These are phyloP conservation scores for Xerocomellus dryophilus DNA, from an alignment of 768 basidiomycete genomes.

Conservation along the genomic window DNA sequence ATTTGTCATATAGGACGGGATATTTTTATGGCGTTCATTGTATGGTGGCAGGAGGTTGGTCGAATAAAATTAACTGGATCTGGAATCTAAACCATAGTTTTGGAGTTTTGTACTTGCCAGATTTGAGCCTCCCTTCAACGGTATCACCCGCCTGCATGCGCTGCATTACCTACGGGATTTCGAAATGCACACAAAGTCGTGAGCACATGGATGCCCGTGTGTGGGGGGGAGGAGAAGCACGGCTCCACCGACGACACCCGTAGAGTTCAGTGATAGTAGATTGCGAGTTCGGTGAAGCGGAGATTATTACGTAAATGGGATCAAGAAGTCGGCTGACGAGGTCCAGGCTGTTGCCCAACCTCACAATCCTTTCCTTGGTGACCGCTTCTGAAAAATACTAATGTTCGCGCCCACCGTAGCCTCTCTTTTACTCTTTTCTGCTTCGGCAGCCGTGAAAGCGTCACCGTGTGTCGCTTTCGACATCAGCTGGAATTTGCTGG, in stretches of 20 bases:
- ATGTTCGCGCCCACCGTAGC: conserved; percentile 45
- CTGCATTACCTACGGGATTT: neutral
- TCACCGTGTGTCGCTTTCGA: conserved; percentile 79
- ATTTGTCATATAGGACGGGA: too few species aligned
- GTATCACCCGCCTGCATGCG: neutral
- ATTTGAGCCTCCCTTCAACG: neutral
- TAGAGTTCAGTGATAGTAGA: too few species aligned
- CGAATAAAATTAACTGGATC: neutral
- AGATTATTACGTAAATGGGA: neutral
- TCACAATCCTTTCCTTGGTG: neutral
- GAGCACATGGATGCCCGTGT: too few species aligned
- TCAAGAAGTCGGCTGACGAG: too few species aligned
- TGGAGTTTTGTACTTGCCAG: neutral
- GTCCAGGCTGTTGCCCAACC: too few species aligned
- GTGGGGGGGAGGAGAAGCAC: neutral
- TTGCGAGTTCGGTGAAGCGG: too few species aligned
- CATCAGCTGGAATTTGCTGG: conserved; percentile 75
- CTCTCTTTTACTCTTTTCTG: conserved; percentile 51
- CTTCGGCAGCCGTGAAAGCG: conserved; percentile 34
- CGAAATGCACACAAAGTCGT: too few species aligned
- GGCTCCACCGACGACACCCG: too few species aligned
- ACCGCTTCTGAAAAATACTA: conserved; percentile 2
- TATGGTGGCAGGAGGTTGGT: neutral
- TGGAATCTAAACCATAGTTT: neutral
- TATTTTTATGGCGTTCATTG: neutral